Evolutionary conservation across 2,329 filamentous ascomycete species (phyloP).

Genomic region (Ceratocystis papillata): DNA sequence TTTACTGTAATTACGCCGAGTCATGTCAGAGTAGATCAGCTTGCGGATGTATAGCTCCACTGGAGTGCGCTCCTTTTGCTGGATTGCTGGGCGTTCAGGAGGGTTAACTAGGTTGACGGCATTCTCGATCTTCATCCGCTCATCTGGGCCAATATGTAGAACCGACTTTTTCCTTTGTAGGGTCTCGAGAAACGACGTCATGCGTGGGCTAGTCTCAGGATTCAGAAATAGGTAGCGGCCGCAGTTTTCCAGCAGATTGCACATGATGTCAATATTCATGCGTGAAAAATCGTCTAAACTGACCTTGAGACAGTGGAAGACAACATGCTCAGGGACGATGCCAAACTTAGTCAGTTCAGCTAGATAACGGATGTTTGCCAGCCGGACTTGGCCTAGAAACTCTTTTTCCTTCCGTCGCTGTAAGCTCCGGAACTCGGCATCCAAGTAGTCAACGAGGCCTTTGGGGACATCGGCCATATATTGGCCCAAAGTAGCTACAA

Average conservation of each 20-base stretch:
- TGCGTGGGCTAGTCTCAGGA: slow-evolving; percentile 81
- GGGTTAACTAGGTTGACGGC: slow-evolving; percentile 97
- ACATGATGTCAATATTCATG: slow-evolving; percentile 99
- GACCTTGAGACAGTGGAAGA: slow-evolving; percentile 97
- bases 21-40: slow-evolving; percentile 85
- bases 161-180: slow-evolving; percentile 91
- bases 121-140: slow-evolving; percentile 97
- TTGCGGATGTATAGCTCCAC: slow-evolving; percentile 89
- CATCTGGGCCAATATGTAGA: slow-evolving; percentile 87
- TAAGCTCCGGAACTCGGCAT: slow-evolving; percentile 91
- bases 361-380: slow-evolving; percentile 93
- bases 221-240: slow-evolving; percentile 88
- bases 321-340: slow-evolving; percentile 94
- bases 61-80: slow-evolving; percentile 91
- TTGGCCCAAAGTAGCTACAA: slow-evolving; percentile 84
- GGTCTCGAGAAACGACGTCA: slow-evolving; percentile 89
- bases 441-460: slow-evolving; percentile 79
- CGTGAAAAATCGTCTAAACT: slow-evolving; percentile 94
- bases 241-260: slow-evolving; percentile 90
- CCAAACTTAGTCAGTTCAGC: slow-evolving; percentile 97
- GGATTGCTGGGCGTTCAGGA: slow-evolving; percentile 81
- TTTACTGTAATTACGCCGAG: slow-evolving; percentile 85
- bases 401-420: slow-evolving; percentile 97
- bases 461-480: slow-evolving; percentile 94
- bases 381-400: slow-evolving; percentile 84